phyloP scores from a whole-genome alignment of 2,329 filamentous ascomycete genomes.

The Penicillium sp. region DNA sequence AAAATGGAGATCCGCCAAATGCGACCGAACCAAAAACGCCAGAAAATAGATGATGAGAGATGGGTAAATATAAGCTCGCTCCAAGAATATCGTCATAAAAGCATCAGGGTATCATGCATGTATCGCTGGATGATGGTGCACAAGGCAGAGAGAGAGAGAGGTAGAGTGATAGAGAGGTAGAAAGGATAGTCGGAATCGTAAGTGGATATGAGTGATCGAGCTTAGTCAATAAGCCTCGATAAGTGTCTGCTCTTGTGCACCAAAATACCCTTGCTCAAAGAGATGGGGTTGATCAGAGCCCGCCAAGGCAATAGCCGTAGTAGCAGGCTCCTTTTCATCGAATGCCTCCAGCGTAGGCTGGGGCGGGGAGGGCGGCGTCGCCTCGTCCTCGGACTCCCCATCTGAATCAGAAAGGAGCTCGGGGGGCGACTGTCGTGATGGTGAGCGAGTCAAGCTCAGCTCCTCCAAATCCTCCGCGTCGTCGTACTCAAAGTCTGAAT shows the following conservation, averaged over 20 bases:
- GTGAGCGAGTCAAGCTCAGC: slow-evolving; percentile 66
- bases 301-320: slow-evolving; percentile 40
- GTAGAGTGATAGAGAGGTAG: neutral
- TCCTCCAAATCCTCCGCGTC: slow-evolving; percentile 59
- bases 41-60: slow-evolving; percentile 13
- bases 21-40: slow-evolving; percentile 20
- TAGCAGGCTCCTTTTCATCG: slow-evolving; percentile 54
- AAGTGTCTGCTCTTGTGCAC: slow-evolving; percentile 44
- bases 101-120: slow-evolving; percentile 24
- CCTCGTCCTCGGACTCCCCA: slow-evolving; percentile 65
- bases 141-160: slow-evolving; percentile 13
- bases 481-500: slow-evolving; percentile 57
- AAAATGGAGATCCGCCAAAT: neutral
- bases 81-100: slow-evolving; percentile 14
- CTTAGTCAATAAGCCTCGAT: slow-evolving; percentile 48
- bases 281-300: slow-evolving; percentile 40
- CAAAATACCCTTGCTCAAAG: slow-evolving; percentile 51
- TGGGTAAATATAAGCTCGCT: slow-evolving; percentile 6
- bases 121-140: slow-evolving; percentile 18
- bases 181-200: neutral
- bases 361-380: slow-evolving; percentile 68
- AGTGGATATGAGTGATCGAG: neutral
- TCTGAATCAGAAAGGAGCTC: slow-evolving; percentile 69
- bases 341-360: slow-evolving; percentile 57
- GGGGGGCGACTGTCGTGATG: slow-evolving; percentile 65